A percentile compares a stretch with the other conserved stretches of the same genome.
Evolutionary conservation across 2,329 filamentous ascomycete species (phyloP).

Genomic region (Colletotrichum endophyticum): DNA sequence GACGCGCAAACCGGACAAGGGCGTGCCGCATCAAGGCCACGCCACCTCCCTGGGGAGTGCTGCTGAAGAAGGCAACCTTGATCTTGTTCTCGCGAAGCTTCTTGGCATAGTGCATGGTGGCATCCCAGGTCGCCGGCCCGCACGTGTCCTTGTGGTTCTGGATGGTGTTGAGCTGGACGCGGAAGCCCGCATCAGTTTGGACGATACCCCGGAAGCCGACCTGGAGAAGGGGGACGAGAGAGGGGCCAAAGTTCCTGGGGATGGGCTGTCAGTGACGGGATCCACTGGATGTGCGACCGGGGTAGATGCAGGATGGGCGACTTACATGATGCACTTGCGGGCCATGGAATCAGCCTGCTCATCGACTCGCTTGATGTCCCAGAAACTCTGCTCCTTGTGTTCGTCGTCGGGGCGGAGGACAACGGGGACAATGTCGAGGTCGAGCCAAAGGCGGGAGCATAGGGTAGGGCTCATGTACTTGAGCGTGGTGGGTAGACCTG

Average conservation of each 20-base stretch:
- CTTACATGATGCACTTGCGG: constrained; percentile 76
- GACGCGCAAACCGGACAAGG: constrained; percentile 71
- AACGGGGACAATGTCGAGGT: constrained; percentile 78
- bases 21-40: constrained; percentile 85
- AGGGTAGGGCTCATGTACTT: constrained; percentile 66
- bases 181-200: constrained; percentile 71
- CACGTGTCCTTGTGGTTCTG: constrained; percentile 68
- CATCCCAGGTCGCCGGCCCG: constrained; percentile 65
- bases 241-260: constrained; percentile 74
- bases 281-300: neutral
- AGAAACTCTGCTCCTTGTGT: constrained; percentile 47
- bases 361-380: constrained; percentile 68
- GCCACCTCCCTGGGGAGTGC: constrained; percentile 81
- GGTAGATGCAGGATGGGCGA: constrained; percentile 11
- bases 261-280: neutral
- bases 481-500: constrained; percentile 68
- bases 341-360: constrained; percentile 85
- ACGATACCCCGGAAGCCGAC: constrained; percentile 73
- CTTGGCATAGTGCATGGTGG: constrained; percentile 66
- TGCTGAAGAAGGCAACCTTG: constrained; percentile 80
- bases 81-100: constrained; percentile 67
- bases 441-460: constrained; percentile 75
- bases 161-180: constrained; percentile 61
- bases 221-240: constrained; percentile 70
- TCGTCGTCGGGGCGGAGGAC: constrained; percentile 59